Base-by-base conservation (phyloP, 2,329 filamentous ascomycete species). In the Dothistroma pini region DNA sequence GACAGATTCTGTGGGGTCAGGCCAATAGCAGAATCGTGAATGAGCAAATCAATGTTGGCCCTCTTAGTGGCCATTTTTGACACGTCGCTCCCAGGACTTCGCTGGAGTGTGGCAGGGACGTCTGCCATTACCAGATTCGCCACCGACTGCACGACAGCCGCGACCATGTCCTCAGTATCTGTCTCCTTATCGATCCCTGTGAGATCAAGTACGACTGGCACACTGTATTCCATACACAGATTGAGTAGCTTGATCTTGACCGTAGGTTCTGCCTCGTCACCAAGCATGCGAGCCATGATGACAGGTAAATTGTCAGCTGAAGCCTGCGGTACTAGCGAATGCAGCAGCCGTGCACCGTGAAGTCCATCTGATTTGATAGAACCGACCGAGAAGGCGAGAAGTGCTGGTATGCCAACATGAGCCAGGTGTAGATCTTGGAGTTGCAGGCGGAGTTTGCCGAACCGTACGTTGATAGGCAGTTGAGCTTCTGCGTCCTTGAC, bases 191-290 rank as follows among this genome's bases (percentile, higher is more conserved):
- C 81, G 1, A 96, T 80, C 0, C 86, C 88, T 7, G 96, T 82
- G 5, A 96, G 75, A 56, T 91, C 90, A 80, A 96, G 88, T 0
- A 97, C 75, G 0, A 90, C 91, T 0, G 90, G 84, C 4, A 97
- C 89, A 16, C 89, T 88, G 74, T 99, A 99, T 72, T 99, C 96
- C n/a, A 91, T 75, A 61, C 86, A 88, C 4, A 96, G 68, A 63
- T 96, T 92, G 75, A 89, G 90, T 48, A 97, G 78, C 72, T 96
- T 96, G 60, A 97, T 75, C 73, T 96, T 96, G 66, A 97, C 80
- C 7, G 91, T 87, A 0, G 96, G 93, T 65, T 97, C 93, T 77
- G 96, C 90, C 72, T 97, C 93, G 72, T 97, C 93, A 0, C 91
- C 91, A 66, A 99, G 90, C 78, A 96, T 89, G 54, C 95, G 85